Conservation (phyloP, 306 rosid genomes). For the Chamaecrista fasciculata region DNA sequence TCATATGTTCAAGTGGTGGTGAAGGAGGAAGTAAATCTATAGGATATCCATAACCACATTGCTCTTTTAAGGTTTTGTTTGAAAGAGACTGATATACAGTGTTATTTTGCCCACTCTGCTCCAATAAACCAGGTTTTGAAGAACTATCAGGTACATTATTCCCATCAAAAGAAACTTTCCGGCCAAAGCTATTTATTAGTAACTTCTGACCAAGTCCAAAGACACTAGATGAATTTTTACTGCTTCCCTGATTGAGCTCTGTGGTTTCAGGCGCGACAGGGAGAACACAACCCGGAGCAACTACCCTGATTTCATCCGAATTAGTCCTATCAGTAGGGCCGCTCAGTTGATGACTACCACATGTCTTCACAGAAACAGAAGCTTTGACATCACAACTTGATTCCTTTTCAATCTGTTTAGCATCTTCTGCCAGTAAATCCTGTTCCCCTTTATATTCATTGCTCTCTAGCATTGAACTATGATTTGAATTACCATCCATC, state of each 20-base stretch:
- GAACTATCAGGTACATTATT: constrained; percentile 42
- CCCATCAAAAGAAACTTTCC: constrained; percentile 55
- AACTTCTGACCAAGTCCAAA: constrained; percentile 77
- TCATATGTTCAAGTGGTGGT: constrained; percentile 95
- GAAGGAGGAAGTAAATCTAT: constrained; percentile 66
- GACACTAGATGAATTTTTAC: constrained; percentile 54
- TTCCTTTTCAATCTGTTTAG: constrained; percentile 31
- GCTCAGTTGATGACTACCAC: constrained; percentile 26
- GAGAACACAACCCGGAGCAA: constrained; percentile 40
- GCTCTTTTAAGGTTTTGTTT: constrained; percentile 43
- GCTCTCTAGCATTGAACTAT: constrained; percentile 35
- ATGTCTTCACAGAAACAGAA: constrained; percentile 30
- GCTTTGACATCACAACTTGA: constrained; percentile 38
- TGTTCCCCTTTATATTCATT: constrained; percentile 32
- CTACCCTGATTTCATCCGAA: constrained; percentile 28
- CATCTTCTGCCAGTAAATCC: constrained; percentile 33
- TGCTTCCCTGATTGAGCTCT: constrained; percentile 37
- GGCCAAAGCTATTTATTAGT: constrained; percentile 63
- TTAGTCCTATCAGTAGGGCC: constrained; percentile 31
- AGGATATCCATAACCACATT: constrained; percentile 44
- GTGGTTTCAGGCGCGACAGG: constrained; percentile 40
- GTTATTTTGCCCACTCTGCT: constrained; percentile 41
- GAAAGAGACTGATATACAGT: constrained; percentile 33
- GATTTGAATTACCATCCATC: constrained; percentile 29
- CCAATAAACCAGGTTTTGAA: constrained; percentile 45